Base-by-base conservation (phyloP, 169 alveolate species). In the Eimeria tenella region DNA sequence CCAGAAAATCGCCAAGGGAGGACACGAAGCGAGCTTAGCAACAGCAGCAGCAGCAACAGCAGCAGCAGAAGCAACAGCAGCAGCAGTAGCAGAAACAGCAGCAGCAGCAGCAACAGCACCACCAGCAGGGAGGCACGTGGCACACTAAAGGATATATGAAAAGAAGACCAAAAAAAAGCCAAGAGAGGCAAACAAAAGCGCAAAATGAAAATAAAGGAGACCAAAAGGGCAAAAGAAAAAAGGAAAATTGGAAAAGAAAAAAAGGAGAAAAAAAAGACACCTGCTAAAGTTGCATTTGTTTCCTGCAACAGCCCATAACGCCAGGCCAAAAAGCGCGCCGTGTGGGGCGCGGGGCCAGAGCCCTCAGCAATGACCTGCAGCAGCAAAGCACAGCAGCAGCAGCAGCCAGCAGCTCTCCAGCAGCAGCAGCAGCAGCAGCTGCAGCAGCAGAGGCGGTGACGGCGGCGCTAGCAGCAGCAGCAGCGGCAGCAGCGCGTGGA, bases 281-380 rank as follows among this genome's bases (percentile, higher is more conserved):
- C 93, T 4, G 93, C 93, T 11, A 62, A 49, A n/a, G 82, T 63
- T 23, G 68, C 21, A n/a, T 86, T 65, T 42, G 93, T 86, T 62
- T 15, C 70, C 7, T 65, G 83, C 7, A 23, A 52, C 53, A 86
- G 10, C 3, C 93, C 83, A n/a, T 63, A 56, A 3, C 93, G 93
- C 21, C 70, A 86, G 70, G 83, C 81, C 23, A 86, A 74, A 50
- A 42, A 86, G 1, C 93, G 93, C n/a, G 93, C 93, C 19, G 65
- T 52, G 23, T 86, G 93, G 50, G 93, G 83, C 13, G 93, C 79
- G 10, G 83, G 42, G 25, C 93, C 93, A 15, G 49, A 49, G 11
- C 93, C 93, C 63, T 63, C 83, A 5, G 71, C 4, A 13, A 86
- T 86, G 25, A 65, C 93, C 93, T 86, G 11, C 17, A 58, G 68